Percentiles rank a stretch among this genome's conserved stretches.
Conservation (phyloP, 768 basidiomycete species). For the Symmetrospora coprosmae region DNA sequence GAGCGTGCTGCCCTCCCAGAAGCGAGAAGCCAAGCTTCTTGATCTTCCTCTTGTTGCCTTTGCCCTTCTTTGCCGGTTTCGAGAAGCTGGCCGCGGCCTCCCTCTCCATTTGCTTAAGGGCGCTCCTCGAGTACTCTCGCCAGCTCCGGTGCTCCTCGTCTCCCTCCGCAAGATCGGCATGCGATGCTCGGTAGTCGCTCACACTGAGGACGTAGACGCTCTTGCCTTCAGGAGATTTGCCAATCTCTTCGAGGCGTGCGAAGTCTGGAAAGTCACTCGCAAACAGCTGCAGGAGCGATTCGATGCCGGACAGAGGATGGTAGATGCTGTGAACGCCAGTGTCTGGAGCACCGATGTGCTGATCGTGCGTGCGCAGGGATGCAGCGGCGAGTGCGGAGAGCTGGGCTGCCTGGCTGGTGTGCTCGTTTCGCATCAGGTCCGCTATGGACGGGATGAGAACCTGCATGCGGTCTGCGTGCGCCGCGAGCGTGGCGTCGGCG, state of each 20-base stretch:
- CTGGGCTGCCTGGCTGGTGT: neutral
- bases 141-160: neutral
- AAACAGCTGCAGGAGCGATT: slow-evolving; percentile 45
- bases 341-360: neutral
- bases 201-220: slow-evolving; percentile 49
- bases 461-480: neutral
- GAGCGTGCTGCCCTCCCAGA: slow-evolving; percentile 58
- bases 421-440: neutral
- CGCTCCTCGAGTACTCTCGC: too few species aligned
- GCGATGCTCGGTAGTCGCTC: slow-evolving; percentile 33
- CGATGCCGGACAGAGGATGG: slow-evolving; percentile 48
- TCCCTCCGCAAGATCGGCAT: slow-evolving; percentile 22
- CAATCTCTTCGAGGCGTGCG: slow-evolving; percentile 44
- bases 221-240: slow-evolving; percentile 48
- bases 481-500: neutral
- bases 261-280: slow-evolving; percentile 43
- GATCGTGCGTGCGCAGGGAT: neutral
- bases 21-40: slow-evolving; percentile 51
- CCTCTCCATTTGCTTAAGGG: slow-evolving; percentile 18
- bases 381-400: neutral
- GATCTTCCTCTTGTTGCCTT: slow-evolving; percentile 20
- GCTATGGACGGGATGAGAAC: neutral
- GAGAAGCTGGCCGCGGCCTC: neutral
- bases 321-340: slow-evolving; percentile 40
- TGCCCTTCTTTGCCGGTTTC: too few species aligned